Conservation (phyloP, 2,329 filamentous ascomycete species). For the Lachnellula hyalina region DNA sequence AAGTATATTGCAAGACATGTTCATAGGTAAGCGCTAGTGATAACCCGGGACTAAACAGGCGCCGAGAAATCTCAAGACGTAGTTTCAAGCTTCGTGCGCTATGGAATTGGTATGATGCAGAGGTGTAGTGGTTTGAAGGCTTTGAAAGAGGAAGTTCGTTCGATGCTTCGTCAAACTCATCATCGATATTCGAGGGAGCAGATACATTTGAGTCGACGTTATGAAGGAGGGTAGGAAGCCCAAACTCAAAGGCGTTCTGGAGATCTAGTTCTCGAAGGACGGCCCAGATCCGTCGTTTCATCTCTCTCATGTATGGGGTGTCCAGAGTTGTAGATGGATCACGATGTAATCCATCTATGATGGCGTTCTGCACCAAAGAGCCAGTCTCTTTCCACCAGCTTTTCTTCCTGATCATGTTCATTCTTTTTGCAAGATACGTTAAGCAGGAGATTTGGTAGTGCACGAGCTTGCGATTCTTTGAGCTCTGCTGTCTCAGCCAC, state of each 20-base stretch:
- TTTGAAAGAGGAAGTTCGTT: slow-evolving; percentile 47
- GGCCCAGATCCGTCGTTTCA: slow-evolving; percentile 56
- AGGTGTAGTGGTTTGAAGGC: slow-evolving; percentile 49
- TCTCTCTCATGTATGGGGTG: slow-evolving; percentile 53
- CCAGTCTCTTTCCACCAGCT: slow-evolving; percentile 56
- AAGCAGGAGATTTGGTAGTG: slow-evolving; percentile 57
- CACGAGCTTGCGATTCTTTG: slow-evolving; percentile 55
- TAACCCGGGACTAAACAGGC: slow-evolving; percentile 38
- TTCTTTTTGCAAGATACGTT: slow-evolving; percentile 54
- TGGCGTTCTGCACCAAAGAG: slow-evolving; percentile 51
- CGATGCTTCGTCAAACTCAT: slow-evolving; percentile 47
- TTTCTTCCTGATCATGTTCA: slow-evolving; percentile 62
- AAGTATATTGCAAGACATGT: slow-evolving; percentile 55
- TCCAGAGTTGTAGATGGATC: slow-evolving; percentile 51
- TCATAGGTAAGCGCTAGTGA: slow-evolving; percentile 54
- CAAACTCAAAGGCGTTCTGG: slow-evolving; percentile 56
- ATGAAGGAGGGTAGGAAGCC: slow-evolving; percentile 52
- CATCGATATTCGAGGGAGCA: slow-evolving; percentile 52
- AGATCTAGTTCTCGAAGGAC: slow-evolving; percentile 58
- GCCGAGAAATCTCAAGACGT: slow-evolving; percentile 40
- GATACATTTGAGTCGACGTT: slow-evolving; percentile 52
- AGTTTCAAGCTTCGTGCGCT: slow-evolving; percentile 51
- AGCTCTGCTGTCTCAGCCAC: slow-evolving; percentile 51
- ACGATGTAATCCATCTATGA: slow-evolving; percentile 54
- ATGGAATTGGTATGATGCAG: slow-evolving; percentile 53